Conservation (phyloP, 192 early-diverging fungal species). For the Coemansia sp. region DNA sequence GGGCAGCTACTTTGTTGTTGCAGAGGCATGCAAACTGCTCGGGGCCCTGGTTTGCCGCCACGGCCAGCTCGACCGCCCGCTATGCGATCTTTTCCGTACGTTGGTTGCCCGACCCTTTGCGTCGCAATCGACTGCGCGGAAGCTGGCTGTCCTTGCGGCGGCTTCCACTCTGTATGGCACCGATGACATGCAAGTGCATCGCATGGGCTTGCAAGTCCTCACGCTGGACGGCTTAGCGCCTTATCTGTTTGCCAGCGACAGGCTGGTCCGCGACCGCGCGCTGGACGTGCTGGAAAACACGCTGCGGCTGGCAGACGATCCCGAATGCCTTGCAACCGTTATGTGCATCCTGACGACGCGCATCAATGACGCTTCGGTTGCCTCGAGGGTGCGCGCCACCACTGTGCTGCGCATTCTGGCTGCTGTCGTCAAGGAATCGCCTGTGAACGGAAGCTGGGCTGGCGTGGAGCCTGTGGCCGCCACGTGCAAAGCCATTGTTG, state of each 20-base stretch:
- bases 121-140: conserved; percentile 12
- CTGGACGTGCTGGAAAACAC: conserved; percentile 40
- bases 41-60: conserved; percentile 14
- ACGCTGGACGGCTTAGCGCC: conserved; percentile 6
- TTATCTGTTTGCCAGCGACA: conserved; percentile 36
- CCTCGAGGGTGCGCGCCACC: background rate
- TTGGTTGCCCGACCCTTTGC: conserved; percentile 16
- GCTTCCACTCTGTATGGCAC: conserved; percentile 5
- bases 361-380: background rate
- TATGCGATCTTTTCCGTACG: conserved; percentile 10
- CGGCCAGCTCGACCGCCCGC: conserved; percentile 10
- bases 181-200: background rate
- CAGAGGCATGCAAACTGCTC: conserved; percentile 31
- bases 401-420: conserved; percentile 30
- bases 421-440: conserved; percentile 24
- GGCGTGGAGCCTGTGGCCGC: background rate
- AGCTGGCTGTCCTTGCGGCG: conserved; percentile 21
- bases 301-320: background rate
- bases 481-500: background rate
- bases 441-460: background rate
- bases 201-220: conserved; percentile 3
- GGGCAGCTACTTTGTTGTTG: conserved; percentile 49
- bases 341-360: background rate
- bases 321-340: background rate
- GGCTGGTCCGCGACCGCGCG: conserved; percentile 42